These are phyloP conservation scores for Royoungia palumana DNA, from an alignment of 768 basidiomycete genomes.

Conservation along the genomic window DNA sequence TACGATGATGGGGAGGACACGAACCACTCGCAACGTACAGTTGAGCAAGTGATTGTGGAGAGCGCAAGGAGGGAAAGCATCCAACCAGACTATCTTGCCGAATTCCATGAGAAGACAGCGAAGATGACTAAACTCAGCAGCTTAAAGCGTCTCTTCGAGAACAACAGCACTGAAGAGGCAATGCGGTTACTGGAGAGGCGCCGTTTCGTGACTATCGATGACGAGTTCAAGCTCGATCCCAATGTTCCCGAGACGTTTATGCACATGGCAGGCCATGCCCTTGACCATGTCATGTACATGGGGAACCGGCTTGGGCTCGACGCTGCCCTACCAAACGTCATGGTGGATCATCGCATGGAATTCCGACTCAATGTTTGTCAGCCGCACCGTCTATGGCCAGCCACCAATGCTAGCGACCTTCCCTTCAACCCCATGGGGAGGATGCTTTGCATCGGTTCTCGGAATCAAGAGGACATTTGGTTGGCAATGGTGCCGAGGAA, in stretches of 20 bases:
- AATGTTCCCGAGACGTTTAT: neutral
- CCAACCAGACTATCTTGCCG: too few species aligned
- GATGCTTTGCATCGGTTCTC: neutral
- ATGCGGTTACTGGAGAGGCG: neutral
- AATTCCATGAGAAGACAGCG: too few species aligned
- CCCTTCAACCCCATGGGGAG: neutral
- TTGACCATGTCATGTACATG: slow-evolving; percentile 4
- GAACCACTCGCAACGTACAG: too few species aligned
- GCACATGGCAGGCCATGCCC: neutral
- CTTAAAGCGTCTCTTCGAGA: too few species aligned
- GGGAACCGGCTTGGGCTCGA: neutral
- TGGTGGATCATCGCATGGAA: neutral
- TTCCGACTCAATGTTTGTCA: neutral
- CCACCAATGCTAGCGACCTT: neutral
- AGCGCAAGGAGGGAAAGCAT: too few species aligned
- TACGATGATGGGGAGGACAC: too few species aligned
- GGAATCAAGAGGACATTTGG: neutral
- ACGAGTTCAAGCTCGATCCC: neutral
- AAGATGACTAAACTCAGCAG: too few species aligned
- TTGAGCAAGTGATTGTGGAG: too few species aligned
- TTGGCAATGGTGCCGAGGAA: neutral
- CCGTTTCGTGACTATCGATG: neutral
- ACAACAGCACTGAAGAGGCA: too few species aligned
- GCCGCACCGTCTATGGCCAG: neutral
- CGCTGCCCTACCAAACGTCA: neutral